Evolutionary conservation across 257 asterid species (phyloP).

Genomic region (Przewalskia tangutica): DNA sequence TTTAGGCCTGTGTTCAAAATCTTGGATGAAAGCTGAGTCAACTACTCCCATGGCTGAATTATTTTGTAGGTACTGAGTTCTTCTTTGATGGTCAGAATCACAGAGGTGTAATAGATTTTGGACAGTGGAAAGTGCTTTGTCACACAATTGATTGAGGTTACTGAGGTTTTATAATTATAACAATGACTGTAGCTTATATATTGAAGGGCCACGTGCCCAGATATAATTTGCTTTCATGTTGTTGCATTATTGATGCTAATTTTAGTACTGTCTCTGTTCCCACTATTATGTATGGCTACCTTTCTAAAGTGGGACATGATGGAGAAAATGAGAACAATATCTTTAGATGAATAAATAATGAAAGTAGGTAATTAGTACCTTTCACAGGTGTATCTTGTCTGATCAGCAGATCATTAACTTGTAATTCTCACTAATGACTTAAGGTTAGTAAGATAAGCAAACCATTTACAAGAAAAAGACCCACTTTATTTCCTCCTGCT

Average conservation of each 20-base stretch:
- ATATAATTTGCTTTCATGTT: not conserved
- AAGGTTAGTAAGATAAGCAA: not conserved
- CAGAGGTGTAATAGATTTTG: not conserved
- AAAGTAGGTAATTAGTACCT: not conserved
- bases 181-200: not conserved
- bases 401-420: not conserved
- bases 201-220: not conserved
- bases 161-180: not conserved
- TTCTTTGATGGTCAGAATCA: not conserved
- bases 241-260: not conserved
- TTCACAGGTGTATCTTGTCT: not conserved
- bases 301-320: not conserved
- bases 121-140: not conserved
- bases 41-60: constrained; percentile 46
- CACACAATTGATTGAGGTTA: not conserved
- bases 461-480: not conserved
- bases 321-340: not conserved
- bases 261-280: not conserved
- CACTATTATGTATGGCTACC: not conserved
- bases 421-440: not conserved
- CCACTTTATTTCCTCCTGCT: not conserved
- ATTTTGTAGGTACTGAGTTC: not conserved
- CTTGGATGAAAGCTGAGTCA: constrained; percentile 48
- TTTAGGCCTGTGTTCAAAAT: constrained; percentile 54
- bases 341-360: not conserved